These are phyloP conservation scores for Zopfia rhizophila DNA, from an alignment of 2,329 filamentous ascomycete genomes.

Conservation along the genomic window DNA sequence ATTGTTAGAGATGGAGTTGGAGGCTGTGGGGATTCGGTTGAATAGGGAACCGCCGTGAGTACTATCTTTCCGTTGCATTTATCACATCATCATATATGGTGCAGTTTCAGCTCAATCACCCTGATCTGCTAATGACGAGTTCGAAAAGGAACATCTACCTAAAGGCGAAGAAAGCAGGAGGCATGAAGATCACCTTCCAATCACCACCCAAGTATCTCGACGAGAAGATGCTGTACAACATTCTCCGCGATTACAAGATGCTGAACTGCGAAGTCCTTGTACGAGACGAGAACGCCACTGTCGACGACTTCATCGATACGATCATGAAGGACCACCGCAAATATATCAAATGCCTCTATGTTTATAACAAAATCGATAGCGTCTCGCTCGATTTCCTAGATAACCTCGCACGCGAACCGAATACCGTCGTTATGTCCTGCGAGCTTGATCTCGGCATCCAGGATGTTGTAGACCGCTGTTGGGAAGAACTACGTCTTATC, in stretches of 20 bases:
- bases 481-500: conserved; percentile 91
- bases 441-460: conserved; percentile 92
- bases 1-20: conserved; percentile 88
- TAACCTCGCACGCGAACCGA: conserved; percentile 87
- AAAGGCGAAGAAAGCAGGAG: conserved; percentile 93
- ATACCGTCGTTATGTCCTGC: conserved; percentile 97
- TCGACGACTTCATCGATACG: conserved; percentile 98
- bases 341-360: conserved; percentile 93
- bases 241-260: conserved; percentile 97
- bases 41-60: conserved; percentile 89
- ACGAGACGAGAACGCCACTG: conserved; percentile 90
- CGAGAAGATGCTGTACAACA: conserved; percentile 98
- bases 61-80: neutral
- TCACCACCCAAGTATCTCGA: conserved; percentile 88
- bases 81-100: conserved; percentile 1
- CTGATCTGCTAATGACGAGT: neutral
- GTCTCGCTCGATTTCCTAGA: conserved; percentile 94
- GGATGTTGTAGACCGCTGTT: conserved; percentile 94
- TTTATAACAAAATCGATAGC: conserved; percentile 99
- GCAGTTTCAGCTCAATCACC: neutral
- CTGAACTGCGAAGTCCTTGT: conserved; percentile 97
- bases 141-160: conserved; percentile 89
- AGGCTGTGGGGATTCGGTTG: conserved; percentile 92
- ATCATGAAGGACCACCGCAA: conserved; percentile 99
- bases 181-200: conserved; percentile 98